phyloP scores from a whole-genome alignment of 768 basidiomycete genomes.

The Tephrocybe sp. region DNA sequence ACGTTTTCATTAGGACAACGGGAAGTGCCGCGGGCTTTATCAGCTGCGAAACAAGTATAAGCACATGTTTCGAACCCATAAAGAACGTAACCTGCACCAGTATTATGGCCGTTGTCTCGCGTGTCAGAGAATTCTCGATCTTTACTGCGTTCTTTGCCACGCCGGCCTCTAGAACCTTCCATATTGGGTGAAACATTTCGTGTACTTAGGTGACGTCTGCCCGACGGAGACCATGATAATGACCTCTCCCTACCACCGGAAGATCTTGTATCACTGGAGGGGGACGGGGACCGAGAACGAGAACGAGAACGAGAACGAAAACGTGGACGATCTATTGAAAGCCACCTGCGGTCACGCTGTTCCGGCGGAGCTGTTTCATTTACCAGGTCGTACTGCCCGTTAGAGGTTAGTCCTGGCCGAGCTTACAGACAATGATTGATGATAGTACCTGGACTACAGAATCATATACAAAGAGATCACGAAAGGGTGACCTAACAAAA shows the following conservation, averaged over 20 bases:
- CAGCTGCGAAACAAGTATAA: background rate
- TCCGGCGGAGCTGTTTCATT: conserved; percentile 37
- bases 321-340: conserved; percentile 8
- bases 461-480: conserved; percentile 83
- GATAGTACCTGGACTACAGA: conserved; percentile 68
- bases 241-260: conserved; percentile 21
- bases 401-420: conserved; percentile 13
- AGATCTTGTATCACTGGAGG: conserved; percentile 17
- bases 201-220: conserved; percentile 26
- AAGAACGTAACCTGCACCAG: no score
- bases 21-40: background rate
- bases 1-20: background rate
- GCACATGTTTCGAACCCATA: background rate
- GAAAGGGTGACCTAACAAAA: conserved; percentile 86
- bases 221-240: conserved; percentile 36
- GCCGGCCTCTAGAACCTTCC: background rate
- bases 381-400: conserved; percentile 60
- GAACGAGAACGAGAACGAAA: conserved; percentile 26
- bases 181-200: background rate
- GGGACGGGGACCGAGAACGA: conserved; percentile 23
- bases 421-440: conserved; percentile 1
- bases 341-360: conserved; percentile 29
- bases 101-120: background rate
- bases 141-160: conserved; percentile 3
- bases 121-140: background rate